Conservation (phyloP, 176 grass and related monocot species). For the Bolboschoenus planiculmis region DNA sequence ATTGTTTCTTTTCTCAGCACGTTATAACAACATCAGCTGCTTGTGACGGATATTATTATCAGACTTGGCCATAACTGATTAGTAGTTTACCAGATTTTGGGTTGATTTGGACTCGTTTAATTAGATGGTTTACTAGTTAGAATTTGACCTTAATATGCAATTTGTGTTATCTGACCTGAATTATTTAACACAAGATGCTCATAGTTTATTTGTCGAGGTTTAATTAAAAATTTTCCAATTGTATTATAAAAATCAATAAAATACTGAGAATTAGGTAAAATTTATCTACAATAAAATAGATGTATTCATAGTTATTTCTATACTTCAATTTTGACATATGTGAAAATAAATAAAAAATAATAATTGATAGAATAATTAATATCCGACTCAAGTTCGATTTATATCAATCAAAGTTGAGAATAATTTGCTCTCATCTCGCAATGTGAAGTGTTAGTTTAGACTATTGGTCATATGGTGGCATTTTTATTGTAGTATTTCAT, state of each 20-base stretch:
- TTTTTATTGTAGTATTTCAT: too few relatives aligned
- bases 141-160: background rate
- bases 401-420: background rate
- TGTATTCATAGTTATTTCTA: too few relatives aligned
- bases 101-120: background rate
- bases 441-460: background rate
- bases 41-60: background rate
- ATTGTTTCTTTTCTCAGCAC: background rate
- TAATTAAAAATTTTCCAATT: background rate
- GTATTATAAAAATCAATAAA: background rate
- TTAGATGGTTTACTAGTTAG: background rate
- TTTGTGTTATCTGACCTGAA: background rate
- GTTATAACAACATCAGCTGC: background rate
- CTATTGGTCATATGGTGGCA: background rate
- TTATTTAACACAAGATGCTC: background rate
- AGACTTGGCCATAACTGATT: background rate
- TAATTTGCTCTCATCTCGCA: too few relatives aligned
- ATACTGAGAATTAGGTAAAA: background rate
- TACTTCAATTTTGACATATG: too few relatives aligned
- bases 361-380: background rate
- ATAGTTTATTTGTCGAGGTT: background rate
- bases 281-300: background rate
- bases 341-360: too few relatives aligned
- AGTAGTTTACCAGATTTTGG: background rate
- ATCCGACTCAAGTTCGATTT: too few relatives aligned